Evolutionary conservation across 2,329 filamentous ascomycete species (phyloP).

Genomic region (Monosporascus sp.): DNA sequence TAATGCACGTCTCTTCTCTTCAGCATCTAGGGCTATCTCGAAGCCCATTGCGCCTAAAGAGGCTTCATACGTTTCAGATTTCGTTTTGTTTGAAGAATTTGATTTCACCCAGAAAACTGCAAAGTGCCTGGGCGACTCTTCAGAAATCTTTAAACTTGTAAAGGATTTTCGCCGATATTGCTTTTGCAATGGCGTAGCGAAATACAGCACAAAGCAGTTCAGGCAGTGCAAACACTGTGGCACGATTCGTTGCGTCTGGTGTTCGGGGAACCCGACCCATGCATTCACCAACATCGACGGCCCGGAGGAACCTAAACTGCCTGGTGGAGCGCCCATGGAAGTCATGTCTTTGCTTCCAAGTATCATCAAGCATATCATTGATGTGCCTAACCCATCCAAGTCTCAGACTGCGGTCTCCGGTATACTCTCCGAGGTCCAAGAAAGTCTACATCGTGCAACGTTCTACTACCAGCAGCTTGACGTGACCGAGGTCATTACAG

Average conservation of each 20-base stretch:
- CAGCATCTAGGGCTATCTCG: no score
- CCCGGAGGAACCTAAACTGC: conserved; percentile 7
- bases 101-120: conserved; percentile 1
- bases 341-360: conserved; percentile 18
- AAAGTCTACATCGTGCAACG: conserved; percentile 4
- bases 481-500: conserved; percentile 20
- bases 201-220: conserved; percentile 21
- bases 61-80: no score
- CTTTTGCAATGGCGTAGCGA: conserved; percentile 27
- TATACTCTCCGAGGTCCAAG: neutral
- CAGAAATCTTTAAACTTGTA: conserved; percentile 7
- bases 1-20: neutral
- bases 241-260: conserved; percentile 31
- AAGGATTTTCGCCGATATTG: conserved; percentile 26
- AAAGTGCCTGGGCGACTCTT: conserved; percentile 1
- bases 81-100: no score
- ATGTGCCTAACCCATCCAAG: neutral
- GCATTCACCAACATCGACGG: conserved; percentile 12
- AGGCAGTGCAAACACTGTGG: conserved; percentile 28
- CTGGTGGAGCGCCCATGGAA: conserved; percentile 13
- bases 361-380: conserved; percentile 5
- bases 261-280: conserved; percentile 34
- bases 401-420: neutral
- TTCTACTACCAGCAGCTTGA: conserved; percentile 19
- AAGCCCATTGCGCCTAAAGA: no score